These are phyloP conservation scores for Moricandia arvensis DNA, from an alignment of 345 rosid species.

Conservation along the genomic window DNA sequence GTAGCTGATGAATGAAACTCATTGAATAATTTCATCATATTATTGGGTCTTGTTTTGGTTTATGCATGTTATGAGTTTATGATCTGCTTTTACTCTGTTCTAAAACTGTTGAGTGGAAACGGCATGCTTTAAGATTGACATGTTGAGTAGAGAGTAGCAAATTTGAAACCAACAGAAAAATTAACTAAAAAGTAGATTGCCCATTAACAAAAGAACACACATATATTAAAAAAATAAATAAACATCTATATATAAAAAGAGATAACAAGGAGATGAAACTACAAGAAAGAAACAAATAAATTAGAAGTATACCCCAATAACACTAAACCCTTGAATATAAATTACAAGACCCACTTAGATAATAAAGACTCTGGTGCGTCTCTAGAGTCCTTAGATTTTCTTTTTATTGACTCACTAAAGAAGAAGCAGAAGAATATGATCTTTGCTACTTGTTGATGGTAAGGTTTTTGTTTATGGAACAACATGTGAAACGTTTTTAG, in stretches of 20 bases:
- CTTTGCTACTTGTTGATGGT: conserved; percentile 15
- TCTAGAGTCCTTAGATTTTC: not conserved
- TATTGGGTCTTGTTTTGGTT: not conserved
- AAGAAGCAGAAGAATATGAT: conserved; percentile 12
- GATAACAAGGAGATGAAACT: not conserved
- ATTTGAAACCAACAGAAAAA: not conserved
- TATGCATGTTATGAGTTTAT: not conserved
- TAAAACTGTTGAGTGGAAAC: not conserved
- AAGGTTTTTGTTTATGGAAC: conserved; percentile 24
- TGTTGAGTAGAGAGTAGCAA: not conserved
- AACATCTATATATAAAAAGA: not conserved
- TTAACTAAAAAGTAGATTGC: conserved; percentile 5
- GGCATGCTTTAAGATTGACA: not conserved
- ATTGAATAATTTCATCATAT: not conserved
- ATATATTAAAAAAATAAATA: not conserved
- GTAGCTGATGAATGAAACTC: conserved; percentile 13
- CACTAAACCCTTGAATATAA: conserved; percentile 29
- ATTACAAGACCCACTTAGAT: conserved; percentile 10
- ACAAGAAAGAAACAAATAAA: conserved; percentile 1
- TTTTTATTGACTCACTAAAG: not conserved
- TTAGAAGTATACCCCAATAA: conserved; percentile 32
- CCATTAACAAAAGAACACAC: conserved; percentile 14
- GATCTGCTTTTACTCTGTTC: not conserved
- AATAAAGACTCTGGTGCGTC: conserved; percentile 3
- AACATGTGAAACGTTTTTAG: conserved; percentile 18